phyloP scores from a whole-genome alignment of 768 basidiomycete species.

The Dacryopinax spathularia region DNA sequence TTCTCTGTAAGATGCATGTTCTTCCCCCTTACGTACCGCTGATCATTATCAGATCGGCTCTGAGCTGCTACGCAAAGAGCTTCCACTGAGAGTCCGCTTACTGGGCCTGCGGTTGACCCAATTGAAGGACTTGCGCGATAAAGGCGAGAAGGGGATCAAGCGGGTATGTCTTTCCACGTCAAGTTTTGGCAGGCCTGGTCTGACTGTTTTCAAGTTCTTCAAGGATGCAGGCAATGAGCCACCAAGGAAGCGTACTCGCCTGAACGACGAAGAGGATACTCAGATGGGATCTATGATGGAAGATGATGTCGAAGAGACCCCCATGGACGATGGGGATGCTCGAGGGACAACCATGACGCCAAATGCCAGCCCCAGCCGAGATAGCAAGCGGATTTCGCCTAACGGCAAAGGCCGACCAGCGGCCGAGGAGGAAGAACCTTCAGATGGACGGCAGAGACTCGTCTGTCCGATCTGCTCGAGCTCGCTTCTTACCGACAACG shows the following conservation, averaged over 20 bases:
- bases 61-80: conserved; percentile 64
- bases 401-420: neutral
- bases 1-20: conserved; percentile 39
- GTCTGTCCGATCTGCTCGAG: conserved; percentile 62
- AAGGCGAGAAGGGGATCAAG: conserved; percentile 47
- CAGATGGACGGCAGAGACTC: conserved; percentile 21
- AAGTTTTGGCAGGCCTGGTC: neutral
- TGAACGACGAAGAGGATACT: conserved; percentile 13
- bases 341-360: neutral
- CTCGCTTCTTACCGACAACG: conserved; percentile 52
- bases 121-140: conserved; percentile 61
- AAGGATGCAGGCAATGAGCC: conserved; percentile 24
- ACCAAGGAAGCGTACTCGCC: conserved; percentile 30
- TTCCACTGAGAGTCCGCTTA: conserved; percentile 65
- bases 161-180: conserved; percentile 31
- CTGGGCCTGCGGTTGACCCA: conserved; percentile 83
- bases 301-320: conserved; percentile 31
- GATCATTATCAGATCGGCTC: conserved; percentile 48
- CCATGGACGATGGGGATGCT: neutral
- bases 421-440: conserved; percentile 12
- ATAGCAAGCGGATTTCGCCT: neutral
- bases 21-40: neutral
- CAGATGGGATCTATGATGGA: conserved; percentile 32
- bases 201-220: conserved; percentile 38
- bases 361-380: neutral